Base-by-base conservation (phyloP, 23 red algal genomes). In the Cyanidioschyzon merolae region DNA sequence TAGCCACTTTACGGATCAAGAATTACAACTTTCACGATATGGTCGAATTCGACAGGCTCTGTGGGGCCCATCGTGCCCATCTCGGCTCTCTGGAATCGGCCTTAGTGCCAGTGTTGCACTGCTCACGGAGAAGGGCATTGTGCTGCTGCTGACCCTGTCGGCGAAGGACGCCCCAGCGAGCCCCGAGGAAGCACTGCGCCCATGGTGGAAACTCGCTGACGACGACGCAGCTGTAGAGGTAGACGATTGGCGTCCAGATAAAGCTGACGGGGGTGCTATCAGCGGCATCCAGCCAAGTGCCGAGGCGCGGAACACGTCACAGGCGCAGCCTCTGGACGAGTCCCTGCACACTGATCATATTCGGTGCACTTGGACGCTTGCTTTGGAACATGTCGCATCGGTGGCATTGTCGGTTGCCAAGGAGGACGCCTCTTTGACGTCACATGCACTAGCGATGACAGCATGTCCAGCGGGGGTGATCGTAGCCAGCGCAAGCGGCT, bases 381-480 rank as follows among this genome's bases (percentile, higher is more conserved):
- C 7, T 15, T 21, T 21, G 21, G 21, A 54, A 54, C 45, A 21
- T 21, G 7, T 54, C 21, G 45, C 45, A 54, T 54, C 45, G 12
- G 45, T 54, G 21, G 45, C 45, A 21, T 54, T 54, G 45, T 7
- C 45, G 21, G 45, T 21, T 7, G 21, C 45, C 12, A 7, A 21
- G 45, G 21, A 7, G 21, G 21, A 21, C 45, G 7, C 45, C 7
- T 21, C 45, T 21, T 7, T 7, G 45, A 54, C 45, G 45, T 7
- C 7, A 21, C 7, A 21, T 7, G 12, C 45, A 15, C 45, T 54
- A 21, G 75, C 77, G 41, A 54, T 87, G 35, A 80, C 58, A 24
- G 37, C 83, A 16, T 75, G 67, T 29, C 75, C 82, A 2, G 83
- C 83, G 38, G 89, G 89, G 32, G 89, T 80, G 30, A 82, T 92